Conservation (phyloP, 208 protist genomes). For the Leishmania guyanensis region DNA sequence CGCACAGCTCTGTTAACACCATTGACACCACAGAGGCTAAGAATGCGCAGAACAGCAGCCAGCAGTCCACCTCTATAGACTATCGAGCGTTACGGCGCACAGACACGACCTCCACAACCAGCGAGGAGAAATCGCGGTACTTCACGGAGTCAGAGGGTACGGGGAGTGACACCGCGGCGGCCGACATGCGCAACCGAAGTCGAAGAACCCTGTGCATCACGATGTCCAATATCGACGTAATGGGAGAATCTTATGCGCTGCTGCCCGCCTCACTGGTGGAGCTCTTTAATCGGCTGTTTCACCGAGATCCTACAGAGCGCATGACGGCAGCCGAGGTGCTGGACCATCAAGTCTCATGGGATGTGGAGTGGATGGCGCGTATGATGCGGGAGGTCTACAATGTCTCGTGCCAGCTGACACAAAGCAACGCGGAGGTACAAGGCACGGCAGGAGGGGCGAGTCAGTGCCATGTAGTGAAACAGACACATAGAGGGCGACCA, state of each 20-base stretch:
- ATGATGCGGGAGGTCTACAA: conserved; percentile 62
- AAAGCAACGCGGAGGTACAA: conserved; percentile 13
- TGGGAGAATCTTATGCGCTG: conserved; percentile 38
- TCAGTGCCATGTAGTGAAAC: background rate
- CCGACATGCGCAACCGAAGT: conserved; percentile 8
- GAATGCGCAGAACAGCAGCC: background rate
- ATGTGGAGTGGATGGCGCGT: conserved; percentile 74
- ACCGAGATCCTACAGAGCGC: conserved; percentile 65
- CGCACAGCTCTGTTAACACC: background rate
- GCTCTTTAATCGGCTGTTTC: conserved; percentile 70
- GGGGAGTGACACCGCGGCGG: background rate
- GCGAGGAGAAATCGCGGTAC: background rate
- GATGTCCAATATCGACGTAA: conserved; percentile 38
- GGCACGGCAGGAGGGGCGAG: conserved; percentile 4
- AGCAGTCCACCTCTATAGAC: background rate
- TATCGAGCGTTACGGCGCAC: background rate
- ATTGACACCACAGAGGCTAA: background rate
- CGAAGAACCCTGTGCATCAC: conserved; percentile 52
- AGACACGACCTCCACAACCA: background rate
- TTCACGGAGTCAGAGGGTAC: background rate
- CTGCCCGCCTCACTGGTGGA: conserved; percentile 71
- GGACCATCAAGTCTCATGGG: conserved; percentile 77
- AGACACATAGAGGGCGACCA: background rate
- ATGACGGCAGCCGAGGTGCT: conserved; percentile 74
- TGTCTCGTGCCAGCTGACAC: conserved; percentile 25